phyloP scores from a whole-genome alignment of 257 asterid species.

The Henckelia pumila region DNA sequence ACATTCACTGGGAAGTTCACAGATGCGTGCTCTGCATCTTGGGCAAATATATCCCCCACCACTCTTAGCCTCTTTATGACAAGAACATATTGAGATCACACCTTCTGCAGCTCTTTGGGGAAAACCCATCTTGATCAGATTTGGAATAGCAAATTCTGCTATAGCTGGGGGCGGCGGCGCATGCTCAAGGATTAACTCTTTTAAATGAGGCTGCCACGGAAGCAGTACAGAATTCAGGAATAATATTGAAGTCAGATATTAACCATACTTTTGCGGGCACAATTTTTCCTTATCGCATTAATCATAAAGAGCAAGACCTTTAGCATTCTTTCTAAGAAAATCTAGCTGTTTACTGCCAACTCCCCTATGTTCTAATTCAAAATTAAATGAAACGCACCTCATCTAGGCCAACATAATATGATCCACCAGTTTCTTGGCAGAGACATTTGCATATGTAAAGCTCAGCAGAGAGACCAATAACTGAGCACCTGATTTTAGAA shows the following conservation, averaged over 20 bases:
- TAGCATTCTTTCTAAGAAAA: neutral
- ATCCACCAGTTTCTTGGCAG: conserved; percentile 95
- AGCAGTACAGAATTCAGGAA: conserved; percentile 18
- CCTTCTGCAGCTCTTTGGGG: conserved; percentile 98
- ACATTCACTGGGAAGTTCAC: conserved; percentile 92
- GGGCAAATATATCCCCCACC: conserved; percentile 99
- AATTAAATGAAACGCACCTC: conserved; percentile 57
- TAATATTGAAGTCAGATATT: conserved; percentile 7
- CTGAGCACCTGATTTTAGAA: conserved; percentile 83
- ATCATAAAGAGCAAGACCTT: neutral
- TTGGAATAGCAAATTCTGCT: conserved; percentile 90
- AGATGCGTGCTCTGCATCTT: conserved; percentile 89
- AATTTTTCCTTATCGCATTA: neutral
- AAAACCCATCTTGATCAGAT: conserved; percentile 95
- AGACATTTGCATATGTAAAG: conserved; percentile 84
- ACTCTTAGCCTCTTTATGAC: conserved; percentile 89
- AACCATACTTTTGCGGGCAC: neutral
- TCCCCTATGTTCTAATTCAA: neutral
- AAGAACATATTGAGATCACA: conserved; percentile 82
- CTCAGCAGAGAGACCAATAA: conserved; percentile 89
- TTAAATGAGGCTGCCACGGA: conserved; percentile 63
- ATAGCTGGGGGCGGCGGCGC: conserved; percentile 99
- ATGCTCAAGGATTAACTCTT: conserved; percentile 81
- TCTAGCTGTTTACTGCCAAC: conserved; percentile 1
- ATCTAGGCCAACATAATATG: conserved; percentile 74